Evolutionary conservation across 1,284 basidiomycete genomes (phyloP), one percentile per base, ranked within the genome.

Genomic region (Phellopilus nigrolimitatus): DNA sequence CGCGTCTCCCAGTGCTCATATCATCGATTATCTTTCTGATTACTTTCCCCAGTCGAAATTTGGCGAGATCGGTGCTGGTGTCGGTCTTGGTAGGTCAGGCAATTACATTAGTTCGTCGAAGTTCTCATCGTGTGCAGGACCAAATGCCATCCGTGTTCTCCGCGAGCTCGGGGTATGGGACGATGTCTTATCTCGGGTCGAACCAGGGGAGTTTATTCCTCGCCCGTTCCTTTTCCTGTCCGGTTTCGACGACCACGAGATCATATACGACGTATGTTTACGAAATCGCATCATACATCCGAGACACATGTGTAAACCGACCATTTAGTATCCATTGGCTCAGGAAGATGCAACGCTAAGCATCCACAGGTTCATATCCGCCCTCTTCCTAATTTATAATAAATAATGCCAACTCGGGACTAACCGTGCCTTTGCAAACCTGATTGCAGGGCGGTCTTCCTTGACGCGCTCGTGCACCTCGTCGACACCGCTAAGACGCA

Each of bases 51-150:
- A 75, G 73, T 55, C 70, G 4, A 65, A 68, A 45, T 78, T 78
- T 55, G 69, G 68, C 21, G 74, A 79, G 59, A 69, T 80, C 34
- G 78, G 78, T 5, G 76, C 79, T 13, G 78, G 77, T 0, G 70
- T 80, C 28, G 74, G 71, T 12, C 53, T 82, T 36, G 78, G 79
- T 76, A 17, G 7, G 34, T 15, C n/a, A 15, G 3, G 15, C n/a
- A 3, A 5, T 17, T 13, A 15, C 1, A 37, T 15, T 7, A 37
- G 12, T 30, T 41, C 21, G 12, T 3, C n/a, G 10, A 10, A 25
- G 46, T 21, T 3, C 52, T 12, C 10, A n/a, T 13, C 12, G n/a
- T 48, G 19, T n/a, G 2, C 10, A 80, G 76, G 78, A 4, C 68
- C 74, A 1, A 81, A 81, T 61, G 75, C 72, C 6, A 58, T 78